phyloP scores from a whole-genome alignment of 768 basidiomycete genomes.

The Leccinellum luteum region DNA sequence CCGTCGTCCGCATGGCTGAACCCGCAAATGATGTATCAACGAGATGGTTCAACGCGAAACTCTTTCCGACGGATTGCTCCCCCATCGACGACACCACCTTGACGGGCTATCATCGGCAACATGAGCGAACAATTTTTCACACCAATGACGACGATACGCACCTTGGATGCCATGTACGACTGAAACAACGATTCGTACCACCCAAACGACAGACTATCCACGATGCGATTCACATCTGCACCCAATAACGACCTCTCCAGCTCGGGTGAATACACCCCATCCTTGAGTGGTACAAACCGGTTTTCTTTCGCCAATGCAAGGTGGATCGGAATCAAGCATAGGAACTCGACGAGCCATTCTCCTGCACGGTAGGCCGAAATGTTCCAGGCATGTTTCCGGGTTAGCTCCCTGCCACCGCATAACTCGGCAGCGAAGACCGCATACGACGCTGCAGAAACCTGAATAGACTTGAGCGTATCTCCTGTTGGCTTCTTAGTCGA shows the following conservation, averaged over 20 bases:
- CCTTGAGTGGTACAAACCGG: constrained; percentile 58
- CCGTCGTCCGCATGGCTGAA: constrained; percentile 64
- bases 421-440: constrained; percentile 23
- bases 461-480: constrained; percentile 39
- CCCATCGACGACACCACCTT: constrained; percentile 69
- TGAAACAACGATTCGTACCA: constrained; percentile 67
- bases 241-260: constrained; percentile 54
- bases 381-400: constrained; percentile 18
- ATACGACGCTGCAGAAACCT: constrained; percentile 33
- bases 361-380: constrained; percentile 45
- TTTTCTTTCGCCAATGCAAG: constrained; percentile 60
- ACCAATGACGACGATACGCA: constrained; percentile 2
- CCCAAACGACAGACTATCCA: constrained; percentile 53
- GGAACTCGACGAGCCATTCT: constrained; percentile 60
- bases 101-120: constrained; percentile 42
- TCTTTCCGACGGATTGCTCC: constrained; percentile 65
- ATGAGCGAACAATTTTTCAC: not conserved
- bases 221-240: constrained; percentile 56
- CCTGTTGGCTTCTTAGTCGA: constrained; percentile 52
- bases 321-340: constrained; percentile 65
- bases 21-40: constrained; percentile 66
- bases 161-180: constrained; percentile 60
- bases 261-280: constrained; percentile 49
- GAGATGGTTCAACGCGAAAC: constrained; percentile 57
- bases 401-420: not conserved